phyloP scores from a whole-genome alignment of 495 filamentous ascomycete species.

The Daldinia caldariorum region DNA sequence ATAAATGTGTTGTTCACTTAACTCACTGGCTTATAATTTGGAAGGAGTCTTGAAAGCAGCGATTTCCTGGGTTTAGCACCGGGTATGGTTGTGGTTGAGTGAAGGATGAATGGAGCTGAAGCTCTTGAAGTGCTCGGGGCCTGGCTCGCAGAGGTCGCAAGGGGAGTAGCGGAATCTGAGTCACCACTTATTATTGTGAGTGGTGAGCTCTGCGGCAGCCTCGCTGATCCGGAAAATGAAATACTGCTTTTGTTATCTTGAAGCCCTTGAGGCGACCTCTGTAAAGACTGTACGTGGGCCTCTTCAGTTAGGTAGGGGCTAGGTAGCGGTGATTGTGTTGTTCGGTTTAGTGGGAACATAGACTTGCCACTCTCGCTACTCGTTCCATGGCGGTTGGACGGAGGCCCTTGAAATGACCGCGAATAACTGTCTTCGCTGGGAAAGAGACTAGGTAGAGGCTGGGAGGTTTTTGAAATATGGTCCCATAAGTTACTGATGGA shows the following conservation, averaged over 20 bases:
- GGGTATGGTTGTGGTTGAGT: not conserved
- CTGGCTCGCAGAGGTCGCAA: not conserved
- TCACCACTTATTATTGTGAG: slow-evolving; percentile 9
- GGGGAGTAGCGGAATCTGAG: slow-evolving; percentile 20
- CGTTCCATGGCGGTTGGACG: slow-evolving; percentile 25
- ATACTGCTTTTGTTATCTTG: slow-evolving; percentile 16
- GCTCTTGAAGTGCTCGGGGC: not conserved
- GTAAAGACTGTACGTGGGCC: slow-evolving; percentile 56
- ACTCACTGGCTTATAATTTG: slow-evolving; percentile 38
- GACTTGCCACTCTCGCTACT: slow-evolving; percentile 44
- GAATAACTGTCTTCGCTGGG: slow-evolving; percentile 51
- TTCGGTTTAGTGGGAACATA: slow-evolving; percentile 31
- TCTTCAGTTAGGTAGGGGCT: slow-evolving; percentile 58
- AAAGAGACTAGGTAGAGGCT: slow-evolving; percentile 43
- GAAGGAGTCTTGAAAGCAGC: slow-evolving; percentile 39
- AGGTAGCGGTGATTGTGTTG: slow-evolving; percentile 23
- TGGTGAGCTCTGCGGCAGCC: slow-evolving; percentile 13
- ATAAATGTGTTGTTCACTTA: not conserved
- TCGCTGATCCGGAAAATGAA: slow-evolving; percentile 11
- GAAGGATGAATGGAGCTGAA: slow-evolving; percentile 19
- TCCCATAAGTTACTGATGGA: slow-evolving; percentile 23
- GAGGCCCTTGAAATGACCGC: slow-evolving; percentile 45
- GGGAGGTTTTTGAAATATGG: slow-evolving; percentile 35
- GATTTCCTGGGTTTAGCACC: slow-evolving; percentile 36
- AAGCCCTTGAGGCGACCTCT: slow-evolving; percentile 38